These are phyloP conservation scores for Aspergillus mulundensis DNA, from an alignment of 495 filamentous ascomycete species.

Conservation along the genomic window DNA sequence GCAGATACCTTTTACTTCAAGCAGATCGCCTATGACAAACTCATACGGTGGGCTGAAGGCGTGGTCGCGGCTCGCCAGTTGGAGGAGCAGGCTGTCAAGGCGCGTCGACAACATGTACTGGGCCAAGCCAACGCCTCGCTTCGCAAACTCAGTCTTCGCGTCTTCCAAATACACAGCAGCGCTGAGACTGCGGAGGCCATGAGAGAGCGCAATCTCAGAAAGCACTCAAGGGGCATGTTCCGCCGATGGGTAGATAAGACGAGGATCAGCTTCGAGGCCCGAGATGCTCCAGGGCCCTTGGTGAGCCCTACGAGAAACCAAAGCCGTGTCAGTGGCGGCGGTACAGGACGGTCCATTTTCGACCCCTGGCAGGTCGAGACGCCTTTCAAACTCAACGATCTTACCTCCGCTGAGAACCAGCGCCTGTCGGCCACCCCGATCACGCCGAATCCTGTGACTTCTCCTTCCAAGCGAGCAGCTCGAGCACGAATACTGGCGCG, in stretches of 20 bases:
- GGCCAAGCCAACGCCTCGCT: slow-evolving; percentile 39
- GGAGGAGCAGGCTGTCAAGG: slow-evolving; percentile 46
- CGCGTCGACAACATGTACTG: slow-evolving; percentile 46
- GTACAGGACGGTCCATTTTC: slow-evolving; percentile 33
- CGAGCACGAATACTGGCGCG: slow-evolving; percentile 48
- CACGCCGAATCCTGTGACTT: slow-evolving; percentile 52
- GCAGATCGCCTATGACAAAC: slow-evolving; percentile 40
- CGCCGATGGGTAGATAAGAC: slow-evolving; percentile 54
- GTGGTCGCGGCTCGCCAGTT: slow-evolving; percentile 38
- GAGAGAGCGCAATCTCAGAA: slow-evolving; percentile 52
- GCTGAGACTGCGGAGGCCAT: slow-evolving; percentile 50
- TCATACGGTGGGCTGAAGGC: slow-evolving; percentile 45
- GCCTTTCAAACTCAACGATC: slow-evolving; percentile 45
- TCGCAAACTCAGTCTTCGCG: slow-evolving; percentile 48
- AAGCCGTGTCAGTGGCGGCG: slow-evolving; percentile 24
- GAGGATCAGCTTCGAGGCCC: slow-evolving; percentile 33
- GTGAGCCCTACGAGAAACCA: slow-evolving; percentile 31
- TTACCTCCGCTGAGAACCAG: slow-evolving; percentile 34
- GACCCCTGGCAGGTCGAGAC: slow-evolving; percentile 43
- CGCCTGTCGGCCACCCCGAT: slow-evolving; percentile 39
- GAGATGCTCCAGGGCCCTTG: slow-evolving; percentile 34
- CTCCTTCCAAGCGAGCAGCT: slow-evolving; percentile 55
- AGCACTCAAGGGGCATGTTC: slow-evolving; percentile 53
- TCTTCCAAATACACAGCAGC: slow-evolving; percentile 47
- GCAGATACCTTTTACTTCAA: slow-evolving; percentile 40